Percentiles rank a stretch among this genome's conserved stretches.
Conservation (phyloP, 768 basidiomycete genomes). For the Boletales sp. region DNA sequence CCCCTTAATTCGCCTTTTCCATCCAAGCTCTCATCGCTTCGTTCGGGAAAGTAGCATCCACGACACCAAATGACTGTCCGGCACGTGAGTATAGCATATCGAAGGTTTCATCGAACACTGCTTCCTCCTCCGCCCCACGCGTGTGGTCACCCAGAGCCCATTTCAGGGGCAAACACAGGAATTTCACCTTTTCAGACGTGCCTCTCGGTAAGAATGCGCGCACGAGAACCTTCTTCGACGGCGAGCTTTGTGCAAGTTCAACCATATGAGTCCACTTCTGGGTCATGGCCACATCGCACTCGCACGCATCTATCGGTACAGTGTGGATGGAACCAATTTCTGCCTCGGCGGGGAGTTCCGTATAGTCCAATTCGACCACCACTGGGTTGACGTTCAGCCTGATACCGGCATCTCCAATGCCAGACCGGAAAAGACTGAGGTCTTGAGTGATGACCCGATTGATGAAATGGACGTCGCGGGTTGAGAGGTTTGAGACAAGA, state of each 20-base stretch:
- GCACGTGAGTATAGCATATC: slow-evolving; percentile 25
- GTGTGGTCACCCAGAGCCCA: slow-evolving; percentile 11
- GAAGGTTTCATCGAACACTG: slow-evolving; percentile 15
- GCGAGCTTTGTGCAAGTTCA: slow-evolving; percentile 24
- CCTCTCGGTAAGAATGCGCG: slow-evolving; percentile 28
- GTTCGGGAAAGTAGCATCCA: slow-evolving; percentile 23
- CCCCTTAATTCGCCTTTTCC: slow-evolving; percentile 7
- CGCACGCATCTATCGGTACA: slow-evolving; percentile 15
- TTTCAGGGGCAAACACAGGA: slow-evolving; percentile 23
- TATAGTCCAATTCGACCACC: slow-evolving; percentile 27
- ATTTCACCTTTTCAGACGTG: slow-evolving; percentile 20
- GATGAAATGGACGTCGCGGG: slow-evolving; percentile 22
- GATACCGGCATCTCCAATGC: slow-evolving; percentile 12
- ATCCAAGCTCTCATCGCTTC: slow-evolving; percentile 12
- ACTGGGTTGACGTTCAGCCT: slow-evolving; percentile 8
- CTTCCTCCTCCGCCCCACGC: slow-evolving; percentile 12
- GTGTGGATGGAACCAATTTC: slow-evolving; percentile 15
- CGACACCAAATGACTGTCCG: slow-evolving; percentile 10
- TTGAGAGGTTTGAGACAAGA: slow-evolving; percentile 17
- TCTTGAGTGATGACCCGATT: slow-evolving; percentile 21
- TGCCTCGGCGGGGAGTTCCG: slow-evolving; percentile 12
- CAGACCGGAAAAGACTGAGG: slow-evolving; percentile 11
- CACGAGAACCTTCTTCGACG: slow-evolving; percentile 20
- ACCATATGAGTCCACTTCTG: slow-evolving; percentile 27
- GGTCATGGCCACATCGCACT: slow-evolving; percentile 17